A percentile compares a stretch with the other conserved stretches of the same genome.
Conservation (phyloP, 192 early-diverging fungal species). For the Coemansia sp. region DNA sequence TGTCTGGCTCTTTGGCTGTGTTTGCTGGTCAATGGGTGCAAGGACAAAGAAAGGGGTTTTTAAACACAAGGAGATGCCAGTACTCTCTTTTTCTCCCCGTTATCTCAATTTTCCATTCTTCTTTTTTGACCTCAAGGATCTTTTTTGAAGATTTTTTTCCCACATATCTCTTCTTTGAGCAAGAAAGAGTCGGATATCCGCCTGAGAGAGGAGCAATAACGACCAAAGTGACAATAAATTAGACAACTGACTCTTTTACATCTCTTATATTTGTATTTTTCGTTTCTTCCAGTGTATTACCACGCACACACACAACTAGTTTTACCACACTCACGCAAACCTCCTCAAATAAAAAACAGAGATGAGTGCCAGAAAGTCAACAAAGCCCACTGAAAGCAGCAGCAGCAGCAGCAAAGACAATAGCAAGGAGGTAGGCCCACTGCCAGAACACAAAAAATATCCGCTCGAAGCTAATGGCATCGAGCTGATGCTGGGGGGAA, state of each 20-base stretch:
- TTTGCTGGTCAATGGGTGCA: too few relatives aligned
- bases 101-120: not conserved
- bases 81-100: not conserved
- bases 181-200: too few relatives aligned
- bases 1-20: not conserved
- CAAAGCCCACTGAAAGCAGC: not conserved
- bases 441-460: conserved; percentile 33
- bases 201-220: too few relatives aligned
- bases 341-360: not conserved
- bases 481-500: conserved; percentile 43
- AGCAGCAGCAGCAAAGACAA: not conserved
- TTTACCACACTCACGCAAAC: not conserved
- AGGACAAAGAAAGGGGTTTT: not conserved
- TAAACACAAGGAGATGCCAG: too few relatives aligned
- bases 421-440: not conserved
- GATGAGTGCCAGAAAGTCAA: not conserved
- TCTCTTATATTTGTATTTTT: not conserved
- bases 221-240: too few relatives aligned
- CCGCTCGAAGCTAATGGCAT: conserved; percentile 45
- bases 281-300: too few relatives aligned
- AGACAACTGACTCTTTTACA: not conserved
- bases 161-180: too few relatives aligned
- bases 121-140: too few relatives aligned
- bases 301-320: not conserved
- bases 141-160: too few relatives aligned